A percentile compares a stretch with the other conserved stretches of the same genome.
Conservation (phyloP, 2,329 filamentous ascomycete species). For the Torrubiellomyces zombiae region DNA sequence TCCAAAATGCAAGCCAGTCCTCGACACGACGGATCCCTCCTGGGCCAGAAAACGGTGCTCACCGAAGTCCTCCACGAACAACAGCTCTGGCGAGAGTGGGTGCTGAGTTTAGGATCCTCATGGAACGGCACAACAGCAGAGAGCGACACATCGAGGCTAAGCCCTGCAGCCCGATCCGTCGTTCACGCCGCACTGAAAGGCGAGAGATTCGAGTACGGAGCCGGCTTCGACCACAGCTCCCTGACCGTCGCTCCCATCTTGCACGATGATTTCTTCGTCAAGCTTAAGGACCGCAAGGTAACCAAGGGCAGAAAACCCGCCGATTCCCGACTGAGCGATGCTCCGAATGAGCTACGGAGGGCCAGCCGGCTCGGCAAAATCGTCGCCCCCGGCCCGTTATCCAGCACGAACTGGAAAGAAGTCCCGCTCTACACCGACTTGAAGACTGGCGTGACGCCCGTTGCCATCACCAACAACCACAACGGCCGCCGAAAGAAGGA, state of each 20-base stretch:
- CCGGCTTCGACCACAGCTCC: constrained; percentile 21
- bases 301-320: constrained; percentile 8
- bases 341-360: too few species aligned
- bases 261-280: constrained; percentile 18
- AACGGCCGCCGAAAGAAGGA: constrained; percentile 15
- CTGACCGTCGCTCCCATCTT: constrained; percentile 13
- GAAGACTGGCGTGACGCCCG: constrained; percentile 17
- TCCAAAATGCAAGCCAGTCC: constrained; percentile 10
- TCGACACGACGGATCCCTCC: constrained; percentile 15
- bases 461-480: constrained; percentile 15
- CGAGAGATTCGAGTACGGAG: constrained; percentile 19
- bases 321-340: too few species aligned
- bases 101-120: constrained; percentile 10
- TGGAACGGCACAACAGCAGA: constrained; percentile 15
- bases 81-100: constrained; percentile 19
- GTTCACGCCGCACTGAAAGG: constrained; percentile 13
- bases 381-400: background rate
- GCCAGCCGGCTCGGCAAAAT: too few species aligned
- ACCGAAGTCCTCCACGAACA: constrained; percentile 22
- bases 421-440: constrained; percentile 20
- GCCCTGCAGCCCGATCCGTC: constrained; percentile 8
- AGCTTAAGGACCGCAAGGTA: constrained; percentile 10
- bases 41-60: constrained; percentile 21
- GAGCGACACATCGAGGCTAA: constrained; percentile 4
- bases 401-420: constrained; percentile 12